These are phyloP conservation scores for Tulasnella sp. DNA, from an alignment of 768 basidiomycete species.

Conservation along the genomic window DNA sequence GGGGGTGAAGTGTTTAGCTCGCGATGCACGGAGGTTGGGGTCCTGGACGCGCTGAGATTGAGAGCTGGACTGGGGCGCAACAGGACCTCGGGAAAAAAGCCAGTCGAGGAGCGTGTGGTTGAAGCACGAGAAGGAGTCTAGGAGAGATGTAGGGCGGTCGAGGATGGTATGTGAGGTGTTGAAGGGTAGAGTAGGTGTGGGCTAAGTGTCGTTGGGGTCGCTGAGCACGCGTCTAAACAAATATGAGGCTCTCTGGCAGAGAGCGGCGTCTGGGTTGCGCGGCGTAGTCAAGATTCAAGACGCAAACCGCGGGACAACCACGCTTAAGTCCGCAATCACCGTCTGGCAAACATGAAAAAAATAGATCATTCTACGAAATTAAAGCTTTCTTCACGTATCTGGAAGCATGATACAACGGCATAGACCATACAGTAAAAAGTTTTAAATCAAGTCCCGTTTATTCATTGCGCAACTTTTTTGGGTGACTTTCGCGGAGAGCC, in stretches of 20 bases:
- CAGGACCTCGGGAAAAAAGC: conserved; percentile 21
- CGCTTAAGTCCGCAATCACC: conserved; percentile 7
- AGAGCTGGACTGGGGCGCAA: conserved; percentile 21
- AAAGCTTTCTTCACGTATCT: neutral
- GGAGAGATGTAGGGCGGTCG: neutral
- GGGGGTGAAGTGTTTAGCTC: conserved; percentile 21
- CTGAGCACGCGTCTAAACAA: conserved; percentile 21
- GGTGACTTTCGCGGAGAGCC: neutral
- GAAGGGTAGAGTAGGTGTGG: conserved; percentile 15
- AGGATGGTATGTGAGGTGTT: conserved; percentile 14
- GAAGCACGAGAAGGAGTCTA: neutral
- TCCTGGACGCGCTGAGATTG: conserved; percentile 21
- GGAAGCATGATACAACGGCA: neutral
- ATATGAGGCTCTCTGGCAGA: conserved; percentile 19
- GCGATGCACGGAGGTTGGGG: conserved; percentile 21
- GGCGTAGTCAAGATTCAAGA: conserved; percentile 16
- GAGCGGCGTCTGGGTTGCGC: conserved; percentile 20
- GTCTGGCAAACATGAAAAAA: neutral
- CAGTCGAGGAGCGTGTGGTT: conserved; percentile 15
- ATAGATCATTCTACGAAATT: neutral
- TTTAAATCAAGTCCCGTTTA: neutral
- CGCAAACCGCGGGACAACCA: conserved; percentile 2
- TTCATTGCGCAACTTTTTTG: conserved; percentile 4
- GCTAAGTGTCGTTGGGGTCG: conserved; percentile 13
- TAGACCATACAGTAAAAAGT: neutral